Conservation (phyloP, 331 rosid genomes). For the Saraca asoca region DNA sequence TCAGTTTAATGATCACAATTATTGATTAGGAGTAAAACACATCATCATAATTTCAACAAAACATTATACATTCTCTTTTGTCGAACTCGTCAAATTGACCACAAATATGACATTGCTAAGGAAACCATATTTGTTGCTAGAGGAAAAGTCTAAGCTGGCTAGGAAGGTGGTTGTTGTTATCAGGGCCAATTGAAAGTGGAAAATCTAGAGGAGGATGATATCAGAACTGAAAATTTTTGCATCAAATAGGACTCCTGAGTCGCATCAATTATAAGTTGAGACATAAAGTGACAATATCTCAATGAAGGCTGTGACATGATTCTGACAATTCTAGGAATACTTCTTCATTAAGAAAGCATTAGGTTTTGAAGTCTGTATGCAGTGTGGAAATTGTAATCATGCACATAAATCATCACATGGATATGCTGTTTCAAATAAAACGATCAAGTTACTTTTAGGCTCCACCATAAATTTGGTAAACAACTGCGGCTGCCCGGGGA, state of each 20-base stretch:
- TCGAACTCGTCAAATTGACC: too few relatives aligned
- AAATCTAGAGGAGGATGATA: conserved; percentile 25
- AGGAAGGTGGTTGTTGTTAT: too few relatives aligned
- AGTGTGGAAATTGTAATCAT: neutral
- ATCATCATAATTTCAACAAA: too few relatives aligned
- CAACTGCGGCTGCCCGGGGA: neutral
- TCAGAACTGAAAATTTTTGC: conserved; percentile 32
- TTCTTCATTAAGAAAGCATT: neutral
- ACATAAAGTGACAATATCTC: neutral
- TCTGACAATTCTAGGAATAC: conserved; percentile 19
- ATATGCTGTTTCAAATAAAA: neutral
- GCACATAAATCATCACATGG: conserved; percentile 19
- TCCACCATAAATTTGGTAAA: conserved; percentile 7
- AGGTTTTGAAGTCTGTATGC: neutral
- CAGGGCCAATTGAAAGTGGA: conserved; percentile 2
- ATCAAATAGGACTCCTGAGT: conserved; percentile 6
- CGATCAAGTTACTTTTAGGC: neutral
- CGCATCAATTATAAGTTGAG: neutral
- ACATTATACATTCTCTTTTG: too few relatives aligned
- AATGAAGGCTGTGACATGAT: conserved; percentile 11
- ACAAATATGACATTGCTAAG: too few relatives aligned
- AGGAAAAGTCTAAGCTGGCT: too few relatives aligned
- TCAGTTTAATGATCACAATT: too few relatives aligned
- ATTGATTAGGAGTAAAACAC: too few relatives aligned
- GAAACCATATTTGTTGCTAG: too few relatives aligned